phyloP scores from a whole-genome alignment of 495 filamentous ascomycete genomes.

The Symbiotaphrina buchneri region DNA sequence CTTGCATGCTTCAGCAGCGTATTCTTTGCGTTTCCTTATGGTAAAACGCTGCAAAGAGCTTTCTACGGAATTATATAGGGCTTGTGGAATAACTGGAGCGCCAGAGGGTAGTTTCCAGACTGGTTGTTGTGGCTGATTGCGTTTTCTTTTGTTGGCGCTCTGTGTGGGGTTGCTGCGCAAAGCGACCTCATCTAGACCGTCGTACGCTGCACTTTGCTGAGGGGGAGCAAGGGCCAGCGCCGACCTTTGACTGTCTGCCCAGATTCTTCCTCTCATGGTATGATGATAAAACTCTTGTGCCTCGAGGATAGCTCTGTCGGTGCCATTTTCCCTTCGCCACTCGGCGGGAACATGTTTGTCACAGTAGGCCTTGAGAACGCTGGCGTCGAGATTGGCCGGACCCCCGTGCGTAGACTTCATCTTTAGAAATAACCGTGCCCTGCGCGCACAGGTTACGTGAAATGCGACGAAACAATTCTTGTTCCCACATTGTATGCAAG shows the following conservation, averaged over 20 bases:
- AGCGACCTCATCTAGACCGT: conserved; percentile 13
- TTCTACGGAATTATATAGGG: conserved; percentile 61
- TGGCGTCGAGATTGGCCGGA: conserved; percentile 66
- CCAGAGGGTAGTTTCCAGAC: conserved; percentile 92
- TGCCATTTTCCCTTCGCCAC: conserved; percentile 70
- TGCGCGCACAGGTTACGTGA: conserved; percentile 86
- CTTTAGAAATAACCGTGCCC: conserved; percentile 73
- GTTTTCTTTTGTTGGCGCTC: conserved; percentile 56
- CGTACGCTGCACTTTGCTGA: conserved; percentile 32
- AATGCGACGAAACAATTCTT: conserved; percentile 96
- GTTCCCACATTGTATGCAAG: conserved; percentile 95
- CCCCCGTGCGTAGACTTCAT: conserved; percentile 83
- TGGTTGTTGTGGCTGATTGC: conserved; percentile 35
- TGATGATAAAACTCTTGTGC: conserved; percentile 67
- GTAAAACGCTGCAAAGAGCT: conserved; percentile 56
- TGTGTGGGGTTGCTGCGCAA: conserved; percentile 24
- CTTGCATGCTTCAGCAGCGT: conserved; percentile 73
- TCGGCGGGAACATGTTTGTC: conserved; percentile 88
- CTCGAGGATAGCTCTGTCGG: conserved; percentile 37
- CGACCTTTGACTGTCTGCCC: conserved; percentile 76
- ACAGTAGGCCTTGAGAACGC: conserved; percentile 79
- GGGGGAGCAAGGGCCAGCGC: conserved; percentile 57
- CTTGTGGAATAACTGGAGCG: conserved; percentile 78
- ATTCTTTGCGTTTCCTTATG: conserved; percentile 73
- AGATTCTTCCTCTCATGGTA: conserved; percentile 64